Evolutionary conservation across 345 rosid genomes (phyloP).

Genomic region (Lenwebbia sp.): DNA sequence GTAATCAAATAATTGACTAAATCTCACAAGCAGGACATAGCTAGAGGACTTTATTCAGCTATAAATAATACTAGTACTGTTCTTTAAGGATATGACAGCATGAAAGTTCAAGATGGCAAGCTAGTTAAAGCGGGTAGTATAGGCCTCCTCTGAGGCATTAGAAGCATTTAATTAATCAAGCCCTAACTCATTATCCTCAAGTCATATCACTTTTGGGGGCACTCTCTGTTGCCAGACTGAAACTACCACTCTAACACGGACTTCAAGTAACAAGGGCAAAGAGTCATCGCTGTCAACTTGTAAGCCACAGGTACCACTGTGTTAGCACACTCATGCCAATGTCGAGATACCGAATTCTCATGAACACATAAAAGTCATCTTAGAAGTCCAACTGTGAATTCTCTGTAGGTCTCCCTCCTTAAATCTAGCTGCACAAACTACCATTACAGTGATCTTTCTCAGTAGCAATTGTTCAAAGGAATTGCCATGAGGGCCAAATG

Average conservation of each 20-base stretch:
- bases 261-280: not conserved
- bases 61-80: not conserved
- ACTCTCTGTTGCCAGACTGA: not conserved
- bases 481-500: not conserved
- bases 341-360: not conserved
- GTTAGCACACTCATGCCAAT: not conserved
- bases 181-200: not conserved
- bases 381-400: not conserved
- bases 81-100: not conserved
- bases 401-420: not conserved
- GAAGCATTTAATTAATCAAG: not conserved
- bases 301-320: not conserved
- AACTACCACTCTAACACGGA: not conserved
- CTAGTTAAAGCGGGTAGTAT: not conserved
- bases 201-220: not conserved
- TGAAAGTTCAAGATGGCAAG: not conserved
- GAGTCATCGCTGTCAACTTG: not conserved
- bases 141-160: not conserved
- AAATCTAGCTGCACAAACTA: not conserved
- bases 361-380: not conserved
- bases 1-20: not conserved
- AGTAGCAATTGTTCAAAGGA: not conserved
- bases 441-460: not conserved
- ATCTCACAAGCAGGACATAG: not conserved
- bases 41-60: not conserved